Evolutionary conservation across 805 yeast species (phyloP).

Genomic region (Monosporozyma servazzii): DNA sequence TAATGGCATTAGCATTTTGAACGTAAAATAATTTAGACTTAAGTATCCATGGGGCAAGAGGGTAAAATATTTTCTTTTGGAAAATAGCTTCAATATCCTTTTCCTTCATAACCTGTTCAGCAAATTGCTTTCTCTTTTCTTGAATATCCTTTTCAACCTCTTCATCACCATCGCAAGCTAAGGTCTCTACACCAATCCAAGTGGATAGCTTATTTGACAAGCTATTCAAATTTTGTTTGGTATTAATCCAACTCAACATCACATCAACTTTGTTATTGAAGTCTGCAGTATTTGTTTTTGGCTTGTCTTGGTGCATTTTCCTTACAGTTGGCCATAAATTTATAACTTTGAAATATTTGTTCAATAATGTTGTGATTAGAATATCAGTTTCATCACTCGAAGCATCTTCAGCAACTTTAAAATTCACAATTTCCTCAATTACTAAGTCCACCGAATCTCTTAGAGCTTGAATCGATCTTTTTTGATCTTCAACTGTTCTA

Average conservation of each 20-base stretch:
- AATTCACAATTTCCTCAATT: constrained; percentile 57
- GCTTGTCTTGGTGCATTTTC: constrained; percentile 73
- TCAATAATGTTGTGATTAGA: constrained; percentile 50
- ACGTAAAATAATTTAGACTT: constrained; percentile 70
- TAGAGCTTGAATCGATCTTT: constrained; percentile 53
- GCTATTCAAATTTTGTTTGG: constrained; percentile 56
- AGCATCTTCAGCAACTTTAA: constrained; percentile 43
- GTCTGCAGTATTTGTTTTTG: constrained; percentile 53
- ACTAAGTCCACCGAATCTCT: constrained; percentile 66
- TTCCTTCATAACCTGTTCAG: constrained; percentile 75
- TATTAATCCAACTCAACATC: constrained; percentile 72
- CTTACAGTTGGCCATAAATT: constrained; percentile 70
- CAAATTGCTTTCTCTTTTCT: constrained; percentile 62
- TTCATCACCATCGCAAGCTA: constrained; percentile 31
- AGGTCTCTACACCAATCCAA: constrained; percentile 85
- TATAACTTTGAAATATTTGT: constrained; percentile 56
- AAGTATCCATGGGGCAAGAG: constrained; percentile 72
- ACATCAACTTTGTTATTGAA: constrained; percentile 66
- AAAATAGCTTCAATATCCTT: constrained; percentile 68
- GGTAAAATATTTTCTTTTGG: constrained; percentile 54
- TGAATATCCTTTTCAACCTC: constrained; percentile 29
- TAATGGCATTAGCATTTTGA: constrained; percentile 50
- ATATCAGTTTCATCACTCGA: constrained; percentile 32
- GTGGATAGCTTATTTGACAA: constrained; percentile 51
- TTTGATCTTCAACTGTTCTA: constrained; percentile 75